Percentiles rank a stretch among this genome's conserved stretches.
phyloP scores from a whole-genome alignment of 345 rosid genomes.

The sweet orange (Citrus sinensis) region DVS_A1.0 CM039161.1:17278501-17279000 shows the following conservation, averaged over 20 bases:
- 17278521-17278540: accelerated
- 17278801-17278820: not conserved
- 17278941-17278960: not conserved
- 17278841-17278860: not conserved
- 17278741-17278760: not conserved
- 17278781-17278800: not conserved
- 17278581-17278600: not conserved
- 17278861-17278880: not conserved
- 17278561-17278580: not conserved
- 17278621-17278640: not conserved
- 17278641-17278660: not conserved
- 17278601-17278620: not conserved
- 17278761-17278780: not conserved
- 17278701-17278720: not conserved
- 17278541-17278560: accelerated
- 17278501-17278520: not conserved
- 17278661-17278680: not conserved
- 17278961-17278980: not conserved
- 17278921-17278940: not conserved
- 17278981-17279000: not conserved
- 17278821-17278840: not conserved
- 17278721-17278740: not conserved
- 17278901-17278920: not conserved
- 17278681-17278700: not conserved
- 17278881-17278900: not conserved